Evolutionary conservation across 257 asterid species (phyloP), one percentile per base, ranked within the genome.

Genomic region (Dorcoceras hygrometricum): DNA sequence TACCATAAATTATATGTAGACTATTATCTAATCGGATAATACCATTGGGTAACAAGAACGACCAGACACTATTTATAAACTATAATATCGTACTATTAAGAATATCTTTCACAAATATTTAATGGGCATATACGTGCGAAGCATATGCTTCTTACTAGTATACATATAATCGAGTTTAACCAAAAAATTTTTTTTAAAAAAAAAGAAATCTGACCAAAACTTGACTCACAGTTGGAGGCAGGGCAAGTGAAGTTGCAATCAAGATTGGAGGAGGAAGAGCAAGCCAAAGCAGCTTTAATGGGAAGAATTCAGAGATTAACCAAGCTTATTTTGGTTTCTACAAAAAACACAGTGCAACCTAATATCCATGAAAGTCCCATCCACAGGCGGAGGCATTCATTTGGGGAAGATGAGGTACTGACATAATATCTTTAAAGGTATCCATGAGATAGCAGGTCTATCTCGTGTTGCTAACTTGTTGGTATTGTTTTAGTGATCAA

Each of bases 291-390:
- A 71, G 96, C 96, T 57, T 76, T 89, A 67, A 78, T 89, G 90
- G 93, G 96, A 65, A 87, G 96, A 85, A 89, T 89, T 70, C 96
- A 89, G 80, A 87, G 89, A 81, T 73, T 89, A 75, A 87, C 95
- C 71, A 89, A 89, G 76, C 78, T 89, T 48, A 89, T 89, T 63
- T 79, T 89, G 82, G 96, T 89, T 71, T 89, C 96, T 54, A 80
- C 96, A 62, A 89, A 87, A 82, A 85, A 80, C 68, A 62, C 86
- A 19, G 39, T 77, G 65, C 92, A 80, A 55, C 78, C 89, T 29
- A 77, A 68, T 73, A 60, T 77, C 68, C 77, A 31, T 64, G 86
- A 80, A 73, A 85, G 75, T 53, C 72, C 75, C 71, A 70, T 81
- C 76, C 88, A 83, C 66, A 71, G 89, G 72, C 85, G 96, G 60